Evolutionary conservation across 768 basidiomycete species (phyloP).

Genomic region (Pisolithus sp.): DNA sequence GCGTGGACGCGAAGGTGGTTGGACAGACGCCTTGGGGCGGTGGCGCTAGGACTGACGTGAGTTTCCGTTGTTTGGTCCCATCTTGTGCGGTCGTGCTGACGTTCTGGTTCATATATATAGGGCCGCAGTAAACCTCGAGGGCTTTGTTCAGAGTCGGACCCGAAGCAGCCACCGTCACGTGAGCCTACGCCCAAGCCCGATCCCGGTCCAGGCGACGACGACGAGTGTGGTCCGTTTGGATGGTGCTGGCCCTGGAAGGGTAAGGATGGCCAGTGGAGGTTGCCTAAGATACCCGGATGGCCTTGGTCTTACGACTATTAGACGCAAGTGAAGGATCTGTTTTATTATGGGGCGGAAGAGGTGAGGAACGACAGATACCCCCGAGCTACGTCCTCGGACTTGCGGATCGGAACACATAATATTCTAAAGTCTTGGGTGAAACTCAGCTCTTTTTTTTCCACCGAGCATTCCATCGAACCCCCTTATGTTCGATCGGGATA

Average conservation of each 20-base stretch:
- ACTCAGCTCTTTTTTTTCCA: no score
- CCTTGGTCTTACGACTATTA: slow-evolving; percentile 20
- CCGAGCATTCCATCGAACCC: no score
- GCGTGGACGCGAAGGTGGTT: slow-evolving; percentile 64
- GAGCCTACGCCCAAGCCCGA: slow-evolving; percentile 21
- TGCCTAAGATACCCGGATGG: slow-evolving; percentile 9
- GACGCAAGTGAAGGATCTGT: background rate
- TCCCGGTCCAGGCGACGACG: slow-evolving; percentile 29
- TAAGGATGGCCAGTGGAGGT: slow-evolving; percentile 10
- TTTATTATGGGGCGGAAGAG: no score
- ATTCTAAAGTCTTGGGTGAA: no score
- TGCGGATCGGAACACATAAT: no score
- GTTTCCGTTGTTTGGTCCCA: slow-evolving; percentile 3
- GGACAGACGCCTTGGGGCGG: slow-evolving; percentile 91
- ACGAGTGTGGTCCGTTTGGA: slow-evolving; percentile 19
- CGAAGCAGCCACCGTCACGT: slow-evolving; percentile 14
- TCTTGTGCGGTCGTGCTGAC: background rate
- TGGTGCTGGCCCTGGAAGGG: slow-evolving; percentile 20
- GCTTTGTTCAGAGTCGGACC: slow-evolving; percentile 24
- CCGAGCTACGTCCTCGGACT: no score
- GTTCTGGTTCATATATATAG: slow-evolving; percentile 17
- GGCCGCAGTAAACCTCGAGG: slow-evolving; percentile 37
- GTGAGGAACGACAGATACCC: no score
- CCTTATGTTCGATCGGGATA: no score
- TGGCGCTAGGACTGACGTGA: slow-evolving; percentile 69